Base-by-base conservation (phyloP, 2,329 filamentous ascomycete species). In the Aspergillus nomiae region DNA sequence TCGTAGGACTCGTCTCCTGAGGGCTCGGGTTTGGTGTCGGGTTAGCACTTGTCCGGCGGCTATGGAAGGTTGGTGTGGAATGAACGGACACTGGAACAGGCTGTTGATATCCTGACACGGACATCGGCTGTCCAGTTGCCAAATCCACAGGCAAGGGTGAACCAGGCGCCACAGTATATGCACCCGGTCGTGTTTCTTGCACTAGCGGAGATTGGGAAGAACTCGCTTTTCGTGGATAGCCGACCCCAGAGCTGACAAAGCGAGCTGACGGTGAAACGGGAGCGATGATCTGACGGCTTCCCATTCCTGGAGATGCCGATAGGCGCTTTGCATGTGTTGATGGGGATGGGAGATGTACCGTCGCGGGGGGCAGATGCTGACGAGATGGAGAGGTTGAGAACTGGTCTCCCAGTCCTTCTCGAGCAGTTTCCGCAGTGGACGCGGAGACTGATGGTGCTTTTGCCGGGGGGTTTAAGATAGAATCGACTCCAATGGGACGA, bases 401-500 rank as follows among this genome's bases (percentile, higher is more conserved):
- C 10, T 69, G 71, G n/a, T 70, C 59, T 32, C 60, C 69, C 26
- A 69, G 60, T 28, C 62, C 58, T 59, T 76, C 75, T 30, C 73
- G 70, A 46, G 58, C 65, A 46, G 63, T 59, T 45, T 68, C 65
- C 24, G 43, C 41, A 38, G 62, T 45, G 30, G 56, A 60, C 41
- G 55, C 59, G n/a, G 60, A 48, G 32, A 64, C 70, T n/a, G 66
- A 41, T n/a, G 62, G 61, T 34, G 69, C 58, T 57, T 73, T 73
- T 26, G 73, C 65, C 6, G 77, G 70, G 12, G 75, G 76, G 55
- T 80, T 80, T 63, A 80, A 64, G 60, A 80, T 80, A 12, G 78
- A 71, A 62, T 78, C 76, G n/a, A 80, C 76, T 11, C 75, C 77
- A 64, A 79, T 76, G 30, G 77, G 73, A 46, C 77, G 75, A 50